Evolutionary conservation across 1,284 basidiomycete genomes (phyloP), one percentile per base, ranked within the genome.

Genomic region (Ustilago loliicola): DNA sequence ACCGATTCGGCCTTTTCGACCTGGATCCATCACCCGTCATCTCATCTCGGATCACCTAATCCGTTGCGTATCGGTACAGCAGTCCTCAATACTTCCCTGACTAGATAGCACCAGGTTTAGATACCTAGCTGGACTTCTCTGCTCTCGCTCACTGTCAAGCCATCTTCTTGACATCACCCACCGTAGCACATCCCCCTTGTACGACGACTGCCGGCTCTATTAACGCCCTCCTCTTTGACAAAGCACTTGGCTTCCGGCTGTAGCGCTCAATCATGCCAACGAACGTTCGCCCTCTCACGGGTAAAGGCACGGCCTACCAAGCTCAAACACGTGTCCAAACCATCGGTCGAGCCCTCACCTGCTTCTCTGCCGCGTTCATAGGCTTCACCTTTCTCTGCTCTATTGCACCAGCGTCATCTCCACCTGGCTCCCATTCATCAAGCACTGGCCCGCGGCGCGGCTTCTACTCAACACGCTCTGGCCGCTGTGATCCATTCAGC

Each of bases 401-500:
- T 4, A 29, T 79, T 0, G 68, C 55, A 13, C 68, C 73, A 1
- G 23, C 56, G 2, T 63, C 70, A 3, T 25, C 61, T 27, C 36
- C 42, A 6, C 9, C 11, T 7, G n/a, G 27, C 2, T 56, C 51
- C 3, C 29, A 21, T 21, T 25, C 29, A 0, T 23, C 36, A 1
- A 38, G 45, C 7, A 38, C 47, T 3, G 66, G 61, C 8, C 51
- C 63, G 51, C 61, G 66, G 48, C 59, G 64, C 8, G 48, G 63
- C 13, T 67, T 32, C 57, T 56, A 32, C 32, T 60, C 67, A 1
- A 66, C 61, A 1, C 47, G 25, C 4, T 72, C 68, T 4, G 57
- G 53, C 17, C 54, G 56, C 34, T 82, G 80, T 52, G 70, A 79
- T 32, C 80, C 80, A 0, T 82, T 82, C 57, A 63, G 63, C 32